A percentile compares a stretch with the other conserved stretches of the same genome.
Conservation (phyloP, 768 basidiomycete genomes). For the Lyophyllum semitale region DNA sequence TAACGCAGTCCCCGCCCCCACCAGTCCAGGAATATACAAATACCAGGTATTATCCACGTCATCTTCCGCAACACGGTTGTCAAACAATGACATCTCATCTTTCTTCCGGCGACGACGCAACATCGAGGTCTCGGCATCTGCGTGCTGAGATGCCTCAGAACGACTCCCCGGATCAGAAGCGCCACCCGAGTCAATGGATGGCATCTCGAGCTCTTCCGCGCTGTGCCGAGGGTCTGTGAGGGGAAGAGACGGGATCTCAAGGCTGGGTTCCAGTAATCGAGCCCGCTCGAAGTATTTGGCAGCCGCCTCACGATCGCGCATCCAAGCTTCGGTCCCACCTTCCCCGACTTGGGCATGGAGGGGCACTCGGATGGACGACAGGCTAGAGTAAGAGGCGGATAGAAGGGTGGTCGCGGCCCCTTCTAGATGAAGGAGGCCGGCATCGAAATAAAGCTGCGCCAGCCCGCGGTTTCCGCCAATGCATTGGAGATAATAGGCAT, state of each 20-base stretch:
- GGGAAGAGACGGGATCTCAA: slow-evolving; percentile 73
- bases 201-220: slow-evolving; percentile 62
- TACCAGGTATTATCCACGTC: slow-evolving; percentile 80
- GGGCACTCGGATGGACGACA: slow-evolving; percentile 77
- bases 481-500: slow-evolving; percentile 62
- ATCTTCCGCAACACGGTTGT: slow-evolving; percentile 47
- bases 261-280: slow-evolving; percentile 52
- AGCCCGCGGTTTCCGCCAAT: slow-evolving; percentile 69
- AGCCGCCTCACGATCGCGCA: slow-evolving; percentile 71
- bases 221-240: slow-evolving; percentile 32
- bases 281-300: slow-evolving; percentile 75
- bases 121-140: slow-evolving; percentile 38
- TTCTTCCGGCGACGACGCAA: slow-evolving; percentile 56
- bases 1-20: slow-evolving; percentile 83
- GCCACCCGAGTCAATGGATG: slow-evolving; percentile 55
- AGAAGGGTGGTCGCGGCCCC: slow-evolving; percentile 74
- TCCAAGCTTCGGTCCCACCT: slow-evolving; percentile 72
- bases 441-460: slow-evolving; percentile 76
- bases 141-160: slow-evolving; percentile 35
- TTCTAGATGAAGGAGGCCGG: slow-evolving; percentile 80
- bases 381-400: slow-evolving; percentile 71
- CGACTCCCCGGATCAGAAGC: slow-evolving; percentile 34
- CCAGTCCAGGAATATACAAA: slow-evolving; percentile 73
- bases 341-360: slow-evolving; percentile 49
- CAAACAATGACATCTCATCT: slow-evolving; percentile 50